phyloP scores from a whole-genome alignment of 83 land plant species.

The Larix sibirica region DNA sequence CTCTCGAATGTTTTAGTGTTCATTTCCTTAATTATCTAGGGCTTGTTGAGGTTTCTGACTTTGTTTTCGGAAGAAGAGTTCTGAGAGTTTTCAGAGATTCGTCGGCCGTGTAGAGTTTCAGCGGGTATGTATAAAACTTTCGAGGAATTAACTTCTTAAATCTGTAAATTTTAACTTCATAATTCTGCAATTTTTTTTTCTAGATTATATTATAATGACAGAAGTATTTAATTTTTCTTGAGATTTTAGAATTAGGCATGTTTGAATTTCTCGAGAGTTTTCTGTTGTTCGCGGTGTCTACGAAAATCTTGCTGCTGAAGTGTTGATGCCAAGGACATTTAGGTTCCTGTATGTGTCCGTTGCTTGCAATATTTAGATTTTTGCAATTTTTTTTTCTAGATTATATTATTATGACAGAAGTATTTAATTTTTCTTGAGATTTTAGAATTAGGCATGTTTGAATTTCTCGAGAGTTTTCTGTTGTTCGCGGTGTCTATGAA shows the following conservation, averaged over 20 bases:
- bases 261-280: neutral
- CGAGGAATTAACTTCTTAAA: too few relatives aligned
- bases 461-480: neutral
- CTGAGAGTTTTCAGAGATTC: neutral
- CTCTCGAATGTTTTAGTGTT: neutral
- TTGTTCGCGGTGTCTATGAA: neutral
- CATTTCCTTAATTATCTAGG: neutral
- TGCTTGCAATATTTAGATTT: too few relatives aligned
- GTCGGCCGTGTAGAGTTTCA: neutral
- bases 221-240: neutral
- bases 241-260: neutral
- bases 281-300: neutral
- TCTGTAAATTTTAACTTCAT: too few relatives aligned
- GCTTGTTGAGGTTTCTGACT: neutral
- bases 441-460: neutral
- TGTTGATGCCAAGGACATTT: too few relatives aligned
- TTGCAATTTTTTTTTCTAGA: neutral
- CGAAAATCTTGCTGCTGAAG: neutral
- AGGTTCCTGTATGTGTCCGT: too few relatives aligned
- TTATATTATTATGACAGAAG: too few relatives aligned
- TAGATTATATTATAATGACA: too few relatives aligned
- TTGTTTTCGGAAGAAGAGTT: neutral
- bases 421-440: neutral
- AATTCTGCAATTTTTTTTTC: neutral
- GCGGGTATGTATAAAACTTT: neutral